Percentiles rank a stretch among this genome's conserved stretches.
phyloP scores from a whole-genome alignment of 306 rosid genomes.

The Pterocarpus santalinus region DNA sequence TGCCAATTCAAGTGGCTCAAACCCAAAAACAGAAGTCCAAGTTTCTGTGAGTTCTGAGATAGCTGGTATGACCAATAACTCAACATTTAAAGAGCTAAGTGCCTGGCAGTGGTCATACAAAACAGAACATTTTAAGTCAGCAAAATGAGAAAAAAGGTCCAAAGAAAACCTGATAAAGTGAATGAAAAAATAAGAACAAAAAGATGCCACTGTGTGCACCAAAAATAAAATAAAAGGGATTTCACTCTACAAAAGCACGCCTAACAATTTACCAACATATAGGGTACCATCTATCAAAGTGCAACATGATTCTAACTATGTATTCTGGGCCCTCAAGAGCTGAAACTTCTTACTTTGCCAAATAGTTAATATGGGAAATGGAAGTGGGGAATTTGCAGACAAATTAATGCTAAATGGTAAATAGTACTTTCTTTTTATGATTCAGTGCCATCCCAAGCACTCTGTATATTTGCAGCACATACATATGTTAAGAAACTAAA shows the following conservation, averaged over 20 bases:
- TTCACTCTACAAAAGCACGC: constrained; percentile 24
- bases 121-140: neutral
- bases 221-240: no score
- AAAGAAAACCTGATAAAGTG: no score
- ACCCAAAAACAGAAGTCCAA: constrained; percentile 92
- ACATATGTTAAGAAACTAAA: neutral
- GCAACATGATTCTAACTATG: constrained; percentile 32
- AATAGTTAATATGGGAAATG: neutral
- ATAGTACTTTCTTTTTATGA: neutral
- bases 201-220: no score
- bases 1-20: constrained; percentile 69
- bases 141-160: no score
- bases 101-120: constrained; percentile 60
- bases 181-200: no score
- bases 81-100: constrained; percentile 80
- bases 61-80: constrained; percentile 90
- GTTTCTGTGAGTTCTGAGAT: constrained; percentile 79
- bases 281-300: constrained; percentile 1
- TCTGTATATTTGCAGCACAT: neutral
- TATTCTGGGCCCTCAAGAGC: neutral
- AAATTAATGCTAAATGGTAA: neutral
- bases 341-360: neutral
- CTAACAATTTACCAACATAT: neutral
- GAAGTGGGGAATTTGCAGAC: constrained; percentile 2
- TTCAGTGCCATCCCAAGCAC: constrained; percentile 14